These are phyloP conservation scores for Colletotrichum tabaci DNA, from an alignment of 2,329 filamentous ascomycete genomes.

Conservation along the genomic window DNA sequence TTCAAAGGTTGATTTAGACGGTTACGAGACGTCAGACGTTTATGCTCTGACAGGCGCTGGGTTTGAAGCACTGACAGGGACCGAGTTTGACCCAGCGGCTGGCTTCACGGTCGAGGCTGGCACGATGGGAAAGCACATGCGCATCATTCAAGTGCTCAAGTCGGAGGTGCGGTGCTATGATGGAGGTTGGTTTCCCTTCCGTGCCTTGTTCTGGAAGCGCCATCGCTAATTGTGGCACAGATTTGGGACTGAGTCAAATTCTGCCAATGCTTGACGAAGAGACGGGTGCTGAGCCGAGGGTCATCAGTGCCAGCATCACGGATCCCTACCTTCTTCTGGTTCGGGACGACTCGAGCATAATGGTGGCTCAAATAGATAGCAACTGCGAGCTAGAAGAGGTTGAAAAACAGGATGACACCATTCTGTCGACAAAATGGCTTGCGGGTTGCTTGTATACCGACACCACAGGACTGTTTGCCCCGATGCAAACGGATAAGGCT, in stretches of 20 bases:
- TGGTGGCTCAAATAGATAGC: constrained; percentile 84
- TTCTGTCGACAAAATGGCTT: constrained; percentile 79
- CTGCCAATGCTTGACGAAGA: constrained; percentile 94
- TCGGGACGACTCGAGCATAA: constrained; percentile 85
- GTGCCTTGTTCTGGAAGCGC: not conserved
- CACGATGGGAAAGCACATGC: constrained; percentile 83
- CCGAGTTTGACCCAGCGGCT: constrained; percentile 92
- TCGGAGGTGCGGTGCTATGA: constrained; percentile 94
- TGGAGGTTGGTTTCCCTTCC: constrained; percentile 73
- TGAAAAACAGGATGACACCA: constrained; percentile 71
- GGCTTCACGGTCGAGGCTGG: constrained; percentile 90
- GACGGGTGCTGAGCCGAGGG: constrained; percentile 83
- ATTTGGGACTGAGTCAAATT: constrained; percentile 91
- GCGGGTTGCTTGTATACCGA: constrained; percentile 89
- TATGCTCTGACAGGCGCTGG: constrained; percentile 81
- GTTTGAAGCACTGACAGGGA: constrained; percentile 82
- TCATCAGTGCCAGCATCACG: constrained; percentile 85
- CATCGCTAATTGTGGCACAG: constrained; percentile 58
- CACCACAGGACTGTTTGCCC: constrained; percentile 67
- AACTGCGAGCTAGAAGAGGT: constrained; percentile 90
- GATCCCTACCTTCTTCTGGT: constrained; percentile 90
- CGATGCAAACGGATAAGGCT: constrained; percentile 56
- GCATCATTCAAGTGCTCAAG: constrained; percentile 89
- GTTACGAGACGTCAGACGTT: constrained; percentile 83
- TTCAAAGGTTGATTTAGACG: constrained; percentile 78